Evolutionary conservation across 1,139 yeast species (phyloP).

Genomic region (Hansenula lynferdii): DNA sequence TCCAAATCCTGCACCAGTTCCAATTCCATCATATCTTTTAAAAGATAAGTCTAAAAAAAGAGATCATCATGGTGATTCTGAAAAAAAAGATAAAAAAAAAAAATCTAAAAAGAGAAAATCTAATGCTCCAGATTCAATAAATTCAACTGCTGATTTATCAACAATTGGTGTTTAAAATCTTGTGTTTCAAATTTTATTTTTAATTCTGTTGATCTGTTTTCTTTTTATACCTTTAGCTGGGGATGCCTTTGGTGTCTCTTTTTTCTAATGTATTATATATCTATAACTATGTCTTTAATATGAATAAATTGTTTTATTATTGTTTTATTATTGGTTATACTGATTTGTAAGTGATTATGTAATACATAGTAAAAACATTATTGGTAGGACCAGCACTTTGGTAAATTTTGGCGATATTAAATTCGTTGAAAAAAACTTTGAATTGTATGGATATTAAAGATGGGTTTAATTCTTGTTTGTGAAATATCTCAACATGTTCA

Average conservation of each 20-base stretch:
- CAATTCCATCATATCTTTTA: conserved; percentile 27
- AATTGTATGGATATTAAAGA: neutral
- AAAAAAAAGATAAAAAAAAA: conserved; percentile 37
- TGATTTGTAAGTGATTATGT: neutral
- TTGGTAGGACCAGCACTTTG: neutral
- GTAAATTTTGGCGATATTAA: neutral
- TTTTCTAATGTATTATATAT: neutral
- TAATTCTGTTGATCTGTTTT: neutral
- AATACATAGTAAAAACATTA: neutral
- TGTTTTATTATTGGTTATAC: neutral
- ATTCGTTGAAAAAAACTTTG: conserved; percentile 1
- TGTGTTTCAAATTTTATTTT: no score
- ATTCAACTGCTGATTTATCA: neutral
- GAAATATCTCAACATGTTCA: neutral
- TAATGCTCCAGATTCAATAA: neutral
- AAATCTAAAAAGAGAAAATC: conserved; percentile 35
- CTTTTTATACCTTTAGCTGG: no score
- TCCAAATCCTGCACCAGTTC: conserved; percentile 33
- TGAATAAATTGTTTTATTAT: neutral
- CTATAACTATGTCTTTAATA: neutral
- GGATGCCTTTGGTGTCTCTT: no score
- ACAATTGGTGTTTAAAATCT: neutral
- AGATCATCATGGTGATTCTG: conserved; percentile 19
- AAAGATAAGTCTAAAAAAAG: conserved; percentile 25
- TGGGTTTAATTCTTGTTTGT: neutral